Percentiles rank a stretch among this genome's conserved stretches.
Conservation (phyloP, 441 rosid species). For the Kokia cookei region DNA sequence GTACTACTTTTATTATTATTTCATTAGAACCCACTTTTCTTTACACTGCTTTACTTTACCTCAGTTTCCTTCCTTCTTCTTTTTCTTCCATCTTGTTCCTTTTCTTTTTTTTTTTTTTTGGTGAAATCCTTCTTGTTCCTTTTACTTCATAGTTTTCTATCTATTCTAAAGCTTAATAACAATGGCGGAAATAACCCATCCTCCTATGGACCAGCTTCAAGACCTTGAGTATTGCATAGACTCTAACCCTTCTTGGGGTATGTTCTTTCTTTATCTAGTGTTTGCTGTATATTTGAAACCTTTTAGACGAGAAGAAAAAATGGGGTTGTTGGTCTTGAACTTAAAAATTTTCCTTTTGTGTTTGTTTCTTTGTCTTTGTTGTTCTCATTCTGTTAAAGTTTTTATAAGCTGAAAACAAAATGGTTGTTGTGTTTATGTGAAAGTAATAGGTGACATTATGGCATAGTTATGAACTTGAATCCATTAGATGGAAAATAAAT, state of each 20-base stretch:
- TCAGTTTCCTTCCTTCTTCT: background rate
- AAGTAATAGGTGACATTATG: background rate
- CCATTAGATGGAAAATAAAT: background rate
- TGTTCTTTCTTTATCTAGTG: background rate
- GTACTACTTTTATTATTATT: background rate
- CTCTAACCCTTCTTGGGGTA: slow-evolving; percentile 86
- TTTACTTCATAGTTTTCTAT: background rate
- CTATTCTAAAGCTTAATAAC: background rate
- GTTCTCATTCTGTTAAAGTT: background rate
- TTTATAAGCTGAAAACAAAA: background rate
- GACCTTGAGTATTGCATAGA: slow-evolving; percentile 88
- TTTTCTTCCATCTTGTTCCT: background rate
- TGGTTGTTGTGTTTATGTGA: background rate
- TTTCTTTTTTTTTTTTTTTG: too few relatives aligned
- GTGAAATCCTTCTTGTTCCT: background rate
- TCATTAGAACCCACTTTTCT: slow-evolving; percentile 8
- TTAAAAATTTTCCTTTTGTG: background rate
- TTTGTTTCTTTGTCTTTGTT: background rate
- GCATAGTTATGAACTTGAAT: background rate
- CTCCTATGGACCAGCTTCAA: slow-evolving; percentile 78
- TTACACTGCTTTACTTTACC: slow-evolving; percentile 24
- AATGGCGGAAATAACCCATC: slow-evolving; percentile 83
- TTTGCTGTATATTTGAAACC: background rate
- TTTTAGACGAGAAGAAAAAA: background rate
- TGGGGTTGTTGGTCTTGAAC: background rate